Evolutionary conservation across 495 filamentous ascomycete species (phyloP).

Genomic region (Pyrenopolyporus hunteri): DNA sequence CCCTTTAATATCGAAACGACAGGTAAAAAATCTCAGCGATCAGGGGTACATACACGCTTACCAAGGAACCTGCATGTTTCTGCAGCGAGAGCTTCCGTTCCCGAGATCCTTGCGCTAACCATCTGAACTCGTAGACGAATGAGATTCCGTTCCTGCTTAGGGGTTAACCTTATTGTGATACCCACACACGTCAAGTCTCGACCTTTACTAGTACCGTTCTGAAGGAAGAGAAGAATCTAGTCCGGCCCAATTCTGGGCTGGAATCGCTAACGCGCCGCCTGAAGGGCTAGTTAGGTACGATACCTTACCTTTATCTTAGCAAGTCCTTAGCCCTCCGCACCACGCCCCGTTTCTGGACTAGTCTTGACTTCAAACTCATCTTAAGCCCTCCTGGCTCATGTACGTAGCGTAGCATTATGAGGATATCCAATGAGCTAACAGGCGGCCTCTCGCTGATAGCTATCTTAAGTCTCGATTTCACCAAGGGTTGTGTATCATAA

Average conservation of each 20-base stretch:
- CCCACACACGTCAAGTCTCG: constrained; percentile 6
- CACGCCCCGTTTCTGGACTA: constrained; percentile 26
- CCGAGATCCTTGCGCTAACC: constrained; percentile 13
- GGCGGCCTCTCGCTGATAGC: constrained; percentile 16
- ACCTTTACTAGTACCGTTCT: background rate
- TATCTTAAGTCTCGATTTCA: constrained; percentile 1
- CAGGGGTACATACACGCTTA: too few species aligned
- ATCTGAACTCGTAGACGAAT: constrained; percentile 27
- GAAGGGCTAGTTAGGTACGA: too few species aligned
- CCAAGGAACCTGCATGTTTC: constrained; percentile 29
- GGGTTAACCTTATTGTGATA: constrained; percentile 26
- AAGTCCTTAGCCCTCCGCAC: constrained; percentile 12
- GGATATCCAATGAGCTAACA: background rate
- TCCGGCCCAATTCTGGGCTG: constrained; percentile 10
- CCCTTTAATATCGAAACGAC: constrained; percentile 19
- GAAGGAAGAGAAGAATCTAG: background rate
- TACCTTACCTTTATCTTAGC: background rate
- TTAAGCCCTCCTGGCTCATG: constrained; percentile 6
- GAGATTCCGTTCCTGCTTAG: constrained; percentile 34
- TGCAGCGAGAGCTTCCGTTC: constrained; percentile 10
- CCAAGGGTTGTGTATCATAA: background rate
- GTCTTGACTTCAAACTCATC: constrained; percentile 26
- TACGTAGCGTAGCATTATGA: background rate
- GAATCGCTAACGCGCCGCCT: constrained; percentile 14
- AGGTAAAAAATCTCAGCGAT: too few species aligned